Evolutionary conservation across 2,329 filamentous ascomycete species (phyloP).

Genomic region (Claviceps sp.): DNA sequence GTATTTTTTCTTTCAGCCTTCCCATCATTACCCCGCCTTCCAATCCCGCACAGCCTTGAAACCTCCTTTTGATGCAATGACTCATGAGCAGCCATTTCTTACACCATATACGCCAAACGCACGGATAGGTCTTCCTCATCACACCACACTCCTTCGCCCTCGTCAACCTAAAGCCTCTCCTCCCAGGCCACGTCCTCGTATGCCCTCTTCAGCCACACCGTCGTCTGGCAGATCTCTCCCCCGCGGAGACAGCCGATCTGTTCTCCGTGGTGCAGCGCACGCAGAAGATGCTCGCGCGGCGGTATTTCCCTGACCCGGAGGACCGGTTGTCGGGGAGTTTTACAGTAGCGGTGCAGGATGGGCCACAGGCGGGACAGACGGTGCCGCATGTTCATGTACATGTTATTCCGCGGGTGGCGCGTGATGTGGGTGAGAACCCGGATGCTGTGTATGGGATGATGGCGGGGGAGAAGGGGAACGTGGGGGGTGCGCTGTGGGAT

Average conservation of each 20-base stretch:
- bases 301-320: slow-evolving; percentile 39
- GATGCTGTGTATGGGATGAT: slow-evolving; percentile 75
- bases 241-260: slow-evolving; percentile 63
- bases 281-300: slow-evolving; percentile 55
- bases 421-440: slow-evolving; percentile 30
- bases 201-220: slow-evolving; percentile 58
- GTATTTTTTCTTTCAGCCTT: background rate
- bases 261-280: slow-evolving; percentile 78
- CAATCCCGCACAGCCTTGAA: too few relatives aligned
- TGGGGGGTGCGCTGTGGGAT: slow-evolving; percentile 58
- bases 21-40: background rate
- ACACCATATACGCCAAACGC: too few relatives aligned
- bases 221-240: slow-evolving; percentile 61
- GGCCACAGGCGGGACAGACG: slow-evolving; percentile 78
- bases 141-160: slow-evolving; percentile 73
- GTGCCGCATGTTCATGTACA: slow-evolving; percentile 91
- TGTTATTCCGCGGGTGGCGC: slow-evolving; percentile 58
- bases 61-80: too few relatives aligned
- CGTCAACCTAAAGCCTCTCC: slow-evolving; percentile 88
- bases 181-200: slow-evolving; percentile 86
- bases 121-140: slow-evolving; percentile 65
- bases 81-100: too few relatives aligned
- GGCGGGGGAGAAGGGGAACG: slow-evolving; percentile 73
- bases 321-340: slow-evolving; percentile 48
- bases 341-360: slow-evolving; percentile 94